A percentile compares a stretch with the other conserved stretches of the same genome.
phyloP scores from a whole-genome alignment of 805 yeast species.

The Candida methanosorbosa region DNA sequence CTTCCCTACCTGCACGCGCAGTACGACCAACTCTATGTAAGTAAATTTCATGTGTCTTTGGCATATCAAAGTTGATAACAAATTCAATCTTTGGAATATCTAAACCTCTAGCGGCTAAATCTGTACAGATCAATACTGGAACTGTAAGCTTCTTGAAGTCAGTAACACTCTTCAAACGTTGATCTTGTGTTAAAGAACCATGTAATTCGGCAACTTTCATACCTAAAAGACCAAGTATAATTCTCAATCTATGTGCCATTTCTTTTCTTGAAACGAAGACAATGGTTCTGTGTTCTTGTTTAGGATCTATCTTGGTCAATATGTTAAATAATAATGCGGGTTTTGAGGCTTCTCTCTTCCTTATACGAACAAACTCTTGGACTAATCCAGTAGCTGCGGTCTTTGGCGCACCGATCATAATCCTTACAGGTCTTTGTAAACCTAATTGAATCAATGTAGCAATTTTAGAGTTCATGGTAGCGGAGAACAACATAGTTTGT shows the following conservation, averaged over 20 bases:
- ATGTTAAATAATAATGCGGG: conserved; percentile 76
- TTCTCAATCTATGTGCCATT: conserved; percentile 78
- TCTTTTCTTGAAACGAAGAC: conserved; percentile 91
- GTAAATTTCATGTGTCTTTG: conserved; percentile 83
- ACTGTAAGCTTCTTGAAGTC: conserved; percentile 77
- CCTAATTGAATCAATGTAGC: conserved; percentile 83
- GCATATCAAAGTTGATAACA: conserved; percentile 94
- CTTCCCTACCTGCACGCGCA: conserved; percentile 98
- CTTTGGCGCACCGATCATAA: conserved; percentile 95
- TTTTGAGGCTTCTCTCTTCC: conserved; percentile 78
- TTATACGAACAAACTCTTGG: conserved; percentile 91
- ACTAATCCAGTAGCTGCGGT: conserved; percentile 84
- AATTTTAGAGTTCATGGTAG: conserved; percentile 94
- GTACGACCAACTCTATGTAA: conserved; percentile 98
- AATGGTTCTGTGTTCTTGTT: conserved; percentile 63
- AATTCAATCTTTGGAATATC: conserved; percentile 97
- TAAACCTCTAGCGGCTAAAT: conserved; percentile 97
- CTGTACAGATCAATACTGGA: conserved; percentile 90
- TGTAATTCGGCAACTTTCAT: conserved; percentile 72
- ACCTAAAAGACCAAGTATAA: conserved; percentile 67
- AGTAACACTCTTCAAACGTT: conserved; percentile 77
- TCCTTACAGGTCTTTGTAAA: conserved; percentile 81
- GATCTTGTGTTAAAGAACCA: conserved; percentile 84
- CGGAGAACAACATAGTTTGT: conserved; percentile 91
- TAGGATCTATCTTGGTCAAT: conserved; percentile 56